Percentiles rank a stretch among this genome's conserved stretches.
Conservation (phyloP, 768 basidiomycete genomes). For the Rhodotorula sphaerocarpa region DNA sequence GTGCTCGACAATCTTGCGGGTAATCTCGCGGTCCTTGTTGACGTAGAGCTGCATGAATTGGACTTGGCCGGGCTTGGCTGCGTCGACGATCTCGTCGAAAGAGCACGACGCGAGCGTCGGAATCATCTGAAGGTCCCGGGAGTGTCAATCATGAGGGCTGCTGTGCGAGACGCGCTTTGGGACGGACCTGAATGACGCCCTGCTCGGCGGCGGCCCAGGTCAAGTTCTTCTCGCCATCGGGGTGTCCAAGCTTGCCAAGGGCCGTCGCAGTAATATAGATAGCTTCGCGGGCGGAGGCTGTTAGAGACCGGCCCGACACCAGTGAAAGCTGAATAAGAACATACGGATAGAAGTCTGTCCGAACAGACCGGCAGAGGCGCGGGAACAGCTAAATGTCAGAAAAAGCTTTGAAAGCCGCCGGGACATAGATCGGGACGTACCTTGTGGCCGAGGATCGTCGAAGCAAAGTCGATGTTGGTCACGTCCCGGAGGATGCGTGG, state of each 20-base stretch:
- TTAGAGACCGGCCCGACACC: too few species aligned
- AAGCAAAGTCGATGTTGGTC: constrained; percentile 61
- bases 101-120: constrained; percentile 91
- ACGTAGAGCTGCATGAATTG: constrained; percentile 90
- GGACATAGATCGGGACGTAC: too few species aligned
- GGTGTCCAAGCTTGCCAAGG: constrained; percentile 87
- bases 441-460: constrained; percentile 66
- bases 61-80: constrained; percentile 64
- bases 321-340: not conserved
- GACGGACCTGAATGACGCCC: constrained; percentile 57
- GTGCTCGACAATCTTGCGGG: constrained; percentile 76
- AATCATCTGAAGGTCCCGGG: constrained; percentile 52
- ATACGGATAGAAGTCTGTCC: not conserved
- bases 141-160: not conserved
- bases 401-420: too few species aligned
- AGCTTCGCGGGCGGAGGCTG: constrained; percentile 38
- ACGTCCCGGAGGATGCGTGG: constrained; percentile 80
- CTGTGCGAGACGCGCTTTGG: not conserved
- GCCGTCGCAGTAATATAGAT: constrained; percentile 61
- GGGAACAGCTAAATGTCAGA: too few species aligned
- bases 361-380: too few species aligned
- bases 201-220: constrained; percentile 80
- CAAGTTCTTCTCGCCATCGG: constrained; percentile 84
- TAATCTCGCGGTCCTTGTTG: constrained; percentile 78
- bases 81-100: constrained; percentile 91